A percentile compares a stretch with the other conserved stretches of the same genome.
These are phyloP conservation scores for Linnemannia exigua DNA, from an alignment of 192 early-diverging fungal genomes.

Conservation along the genomic window DNA sequence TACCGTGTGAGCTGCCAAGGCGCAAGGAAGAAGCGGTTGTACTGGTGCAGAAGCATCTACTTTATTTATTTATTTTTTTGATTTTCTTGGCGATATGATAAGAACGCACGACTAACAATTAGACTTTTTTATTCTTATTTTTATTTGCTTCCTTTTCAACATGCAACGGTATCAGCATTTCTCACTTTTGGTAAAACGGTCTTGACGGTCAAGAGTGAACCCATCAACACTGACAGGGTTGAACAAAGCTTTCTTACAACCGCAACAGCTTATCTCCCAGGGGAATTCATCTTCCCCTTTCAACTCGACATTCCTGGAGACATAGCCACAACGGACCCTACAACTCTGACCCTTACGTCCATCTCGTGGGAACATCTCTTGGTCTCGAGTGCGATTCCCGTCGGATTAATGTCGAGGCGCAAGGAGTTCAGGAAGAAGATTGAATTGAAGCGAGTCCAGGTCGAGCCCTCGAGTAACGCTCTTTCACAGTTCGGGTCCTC, in stretches of 20 bases:
- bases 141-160: not conserved
- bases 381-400: not conserved
- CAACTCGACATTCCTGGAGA: conserved; percentile 16
- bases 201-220: conserved; percentile 17
- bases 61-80: too few relatives aligned
- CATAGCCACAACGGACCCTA: conserved; percentile 12
- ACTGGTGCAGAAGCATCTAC: not conserved
- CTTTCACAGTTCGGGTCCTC: not conserved
- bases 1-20: too few relatives aligned
- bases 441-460: conserved; percentile 2
- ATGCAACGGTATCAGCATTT: not conserved
- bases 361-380: conserved; percentile 13
- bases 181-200: not conserved
- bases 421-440: conserved; percentile 12
- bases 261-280: conserved; percentile 6
- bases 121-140: not conserved
- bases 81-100: too few relatives aligned
- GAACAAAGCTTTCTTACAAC: not conserved
- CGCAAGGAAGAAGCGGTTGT: too few relatives aligned
- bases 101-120: not conserved
- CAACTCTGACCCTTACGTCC: not conserved
- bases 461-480: conserved; percentile 7
- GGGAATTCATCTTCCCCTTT: conserved; percentile 22
- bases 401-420: conserved; percentile 5
- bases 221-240: conserved; percentile 14